These are phyloP conservation scores for Carnegiea gigantea DNA, from an alignment of 179 eudicot species.

Conservation along the genomic window DNA sequence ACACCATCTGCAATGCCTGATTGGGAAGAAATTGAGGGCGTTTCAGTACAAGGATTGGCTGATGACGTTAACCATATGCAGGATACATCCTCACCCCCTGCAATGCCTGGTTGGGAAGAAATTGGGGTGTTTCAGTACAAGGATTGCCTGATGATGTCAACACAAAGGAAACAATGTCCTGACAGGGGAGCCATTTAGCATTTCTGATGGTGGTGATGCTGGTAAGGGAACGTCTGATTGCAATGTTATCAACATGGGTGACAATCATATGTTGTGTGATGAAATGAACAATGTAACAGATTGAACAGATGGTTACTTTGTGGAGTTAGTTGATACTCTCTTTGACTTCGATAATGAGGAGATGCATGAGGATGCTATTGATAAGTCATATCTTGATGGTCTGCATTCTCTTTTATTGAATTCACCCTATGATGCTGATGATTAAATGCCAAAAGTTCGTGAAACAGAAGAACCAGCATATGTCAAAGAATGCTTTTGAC, in stretches of 20 bases:
- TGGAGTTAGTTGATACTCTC: conserved; percentile 28
- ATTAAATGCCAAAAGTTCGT: conserved; percentile 21
- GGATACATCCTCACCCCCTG: conserved; percentile 41
- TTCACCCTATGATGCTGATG: conserved; percentile 36
- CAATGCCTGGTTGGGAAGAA: conserved; percentile 41
- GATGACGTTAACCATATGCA: conserved; percentile 20
- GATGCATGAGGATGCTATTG: conserved; percentile 36
- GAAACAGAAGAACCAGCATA: conserved; percentile 21
- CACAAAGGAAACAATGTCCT: conserved; percentile 26
- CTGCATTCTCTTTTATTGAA: conserved; percentile 29
- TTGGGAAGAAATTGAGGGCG: too few species aligned
- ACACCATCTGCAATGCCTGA: too few species aligned
- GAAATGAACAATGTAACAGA: conserved; percentile 29
- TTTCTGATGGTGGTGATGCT: conserved; percentile 30
- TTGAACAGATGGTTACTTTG: conserved; percentile 39
- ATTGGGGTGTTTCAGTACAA: conserved; percentile 35
- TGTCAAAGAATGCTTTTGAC: neutral
- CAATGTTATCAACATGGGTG: conserved; percentile 8
- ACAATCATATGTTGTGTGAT: conserved; percentile 30
- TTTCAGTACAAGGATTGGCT: too few species aligned
- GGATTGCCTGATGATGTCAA: conserved; percentile 34
- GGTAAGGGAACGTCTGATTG: conserved; percentile 28
- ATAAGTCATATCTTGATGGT: conserved; percentile 7
- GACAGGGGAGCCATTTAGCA: conserved; percentile 25
- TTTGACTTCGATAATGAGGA: conserved; percentile 44